Evolutionary conservation across 2,329 filamentous ascomycete genomes (phyloP), one percentile per base, ranked within the genome.

Genomic region (Byssoonygena ceratinophila): DNA sequence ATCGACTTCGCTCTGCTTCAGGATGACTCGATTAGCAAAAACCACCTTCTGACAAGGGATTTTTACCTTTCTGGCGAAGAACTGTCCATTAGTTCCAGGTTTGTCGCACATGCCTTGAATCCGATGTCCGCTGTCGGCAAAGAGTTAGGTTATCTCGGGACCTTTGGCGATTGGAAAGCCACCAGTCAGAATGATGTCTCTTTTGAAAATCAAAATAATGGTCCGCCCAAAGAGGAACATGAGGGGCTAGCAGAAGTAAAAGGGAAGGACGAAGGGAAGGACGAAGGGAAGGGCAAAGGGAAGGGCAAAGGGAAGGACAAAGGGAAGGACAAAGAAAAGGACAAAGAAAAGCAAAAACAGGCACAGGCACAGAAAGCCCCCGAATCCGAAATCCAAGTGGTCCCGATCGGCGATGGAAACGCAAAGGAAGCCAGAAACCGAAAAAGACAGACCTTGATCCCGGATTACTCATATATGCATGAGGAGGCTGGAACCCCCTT

Each of bases 161-260:
- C 50, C 7, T 56, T 52, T 43, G 54, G 54, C 3, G 54, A 56
- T 27, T 56, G 52, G 46, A 56, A 56, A 32, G 54, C 52, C 2
- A 54, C 54, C 11, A 27, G 27, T 8, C 49, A 44, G 20, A 22
- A 14, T 1, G 11, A 32, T 1, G 25, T 32, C 23, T 4, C 3
- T 20, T 36, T 32, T 20, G 4, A 25, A 23, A 43, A n/a, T n/a
- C n/a, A n/a, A n/a, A n/a, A n/a, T n/a, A n/a, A n/a, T n/a, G n/a
- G n/a, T n/a, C n/a, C n/a, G n/a, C n/a, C n/a, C n/a, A n/a, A n/a
- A n/a, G n/a, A n/a, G n/a, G n/a, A n/a, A n/a, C n/a, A 22, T 5
- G 4, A 40, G 7, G n/a, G 6, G 11, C 14, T 16, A 36, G 34
- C 5, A 4, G 34, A n/a, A 36, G 34, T 4, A 40, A 16, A n/a